A percentile compares a stretch with the other conserved stretches of the same genome.
phyloP scores from a whole-genome alignment of 2,329 filamentous ascomycete species.

The Hypoxylon sp. region DNA sequence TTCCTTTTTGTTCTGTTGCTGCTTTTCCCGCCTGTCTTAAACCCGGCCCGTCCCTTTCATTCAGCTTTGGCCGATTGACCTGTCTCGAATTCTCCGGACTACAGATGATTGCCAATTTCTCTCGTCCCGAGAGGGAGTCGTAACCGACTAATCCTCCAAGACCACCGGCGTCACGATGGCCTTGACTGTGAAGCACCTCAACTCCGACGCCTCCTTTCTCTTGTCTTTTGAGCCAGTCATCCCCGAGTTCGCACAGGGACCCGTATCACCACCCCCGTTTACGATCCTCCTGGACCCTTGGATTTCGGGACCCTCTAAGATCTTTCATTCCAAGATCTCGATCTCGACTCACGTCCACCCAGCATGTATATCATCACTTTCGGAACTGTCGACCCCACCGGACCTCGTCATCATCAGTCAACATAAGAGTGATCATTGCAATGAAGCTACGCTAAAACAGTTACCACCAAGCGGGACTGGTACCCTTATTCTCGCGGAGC shows the following conservation, averaged over 20 bases:
- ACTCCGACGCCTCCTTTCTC: conserved; percentile 76
- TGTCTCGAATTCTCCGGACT: conserved; percentile 15
- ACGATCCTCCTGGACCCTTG: conserved; percentile 81
- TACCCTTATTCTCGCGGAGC: conserved; percentile 76
- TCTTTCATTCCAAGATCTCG: conserved; percentile 74
- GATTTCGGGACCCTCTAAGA: conserved; percentile 72
- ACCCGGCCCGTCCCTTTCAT: conserved; percentile 22
- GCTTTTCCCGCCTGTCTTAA: conserved; percentile 8
- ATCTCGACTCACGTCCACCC: conserved; percentile 68
- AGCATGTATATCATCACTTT: conserved; percentile 69
- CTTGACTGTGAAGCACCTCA: conserved; percentile 74
- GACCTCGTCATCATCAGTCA: conserved; percentile 65
- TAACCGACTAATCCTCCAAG: conserved; percentile 21
- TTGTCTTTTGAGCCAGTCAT: conserved; percentile 72
- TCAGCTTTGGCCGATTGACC: conserved; percentile 8
- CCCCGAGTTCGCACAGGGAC: conserved; percentile 56
- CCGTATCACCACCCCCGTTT: conserved; percentile 66
- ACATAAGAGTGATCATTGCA: conserved; percentile 75
- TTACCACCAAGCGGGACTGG: conserved; percentile 67
- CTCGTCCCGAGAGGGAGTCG: conserved; percentile 33
- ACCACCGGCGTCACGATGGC: conserved; percentile 64
- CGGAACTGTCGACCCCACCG: conserved; percentile 59
- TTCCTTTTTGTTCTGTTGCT: conserved; percentile 26
- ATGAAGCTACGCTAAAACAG: conserved; percentile 77
- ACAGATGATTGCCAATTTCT: conserved; percentile 42